Percentiles rank a stretch among this genome's conserved stretches.
phyloP scores from a whole-genome alignment of 495 filamentous ascomycete species.

The Aspergillus kassunensis region DNA sequence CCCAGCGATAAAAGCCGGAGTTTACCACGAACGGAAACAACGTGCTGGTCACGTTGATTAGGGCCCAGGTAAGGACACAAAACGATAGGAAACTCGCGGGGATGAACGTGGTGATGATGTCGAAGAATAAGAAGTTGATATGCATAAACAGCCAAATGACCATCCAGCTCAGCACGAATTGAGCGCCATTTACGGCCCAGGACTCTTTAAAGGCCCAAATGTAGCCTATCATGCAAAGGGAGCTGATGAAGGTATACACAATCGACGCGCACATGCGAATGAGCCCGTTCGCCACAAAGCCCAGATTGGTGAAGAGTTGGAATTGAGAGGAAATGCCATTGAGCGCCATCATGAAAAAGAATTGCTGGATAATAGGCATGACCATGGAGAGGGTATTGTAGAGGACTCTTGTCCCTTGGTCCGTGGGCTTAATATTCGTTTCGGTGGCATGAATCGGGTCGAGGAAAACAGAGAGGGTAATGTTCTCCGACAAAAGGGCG shows the following conservation, averaged over 20 bases:
- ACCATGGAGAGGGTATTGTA: constrained; percentile 47
- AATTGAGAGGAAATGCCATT: constrained; percentile 33
- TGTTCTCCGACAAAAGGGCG: constrained; percentile 9
- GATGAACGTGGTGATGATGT: background rate
- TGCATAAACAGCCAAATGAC: constrained; percentile 45
- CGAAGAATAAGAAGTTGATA: constrained; percentile 40
- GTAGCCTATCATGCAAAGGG: constrained; percentile 35
- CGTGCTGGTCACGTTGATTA: constrained; percentile 40
- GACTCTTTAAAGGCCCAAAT: constrained; percentile 44
- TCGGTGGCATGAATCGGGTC: constrained; percentile 32
- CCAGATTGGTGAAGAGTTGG: constrained; percentile 31
- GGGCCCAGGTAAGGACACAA: constrained; percentile 39
- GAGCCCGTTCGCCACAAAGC: constrained; percentile 30
- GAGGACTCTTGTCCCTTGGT: constrained; percentile 37
- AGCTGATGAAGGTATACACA: constrained; percentile 39
- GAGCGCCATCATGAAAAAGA: constrained; percentile 43
- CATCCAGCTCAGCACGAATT: constrained; percentile 43
- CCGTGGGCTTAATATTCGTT: constrained; percentile 37
- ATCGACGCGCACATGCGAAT: constrained; percentile 32
- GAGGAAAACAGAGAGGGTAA: constrained; percentile 24
- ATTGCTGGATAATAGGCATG: constrained; percentile 41
- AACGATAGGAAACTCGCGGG: constrained; percentile 33
- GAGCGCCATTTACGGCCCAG: constrained; percentile 36
- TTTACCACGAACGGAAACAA: constrained; percentile 39
- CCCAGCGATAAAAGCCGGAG: constrained; percentile 41